Percentiles rank a stretch among this genome's conserved stretches.
phyloP scores from a whole-genome alignment of 1,139 yeast species.

The Suhomyces ambrosiae region DNA sequence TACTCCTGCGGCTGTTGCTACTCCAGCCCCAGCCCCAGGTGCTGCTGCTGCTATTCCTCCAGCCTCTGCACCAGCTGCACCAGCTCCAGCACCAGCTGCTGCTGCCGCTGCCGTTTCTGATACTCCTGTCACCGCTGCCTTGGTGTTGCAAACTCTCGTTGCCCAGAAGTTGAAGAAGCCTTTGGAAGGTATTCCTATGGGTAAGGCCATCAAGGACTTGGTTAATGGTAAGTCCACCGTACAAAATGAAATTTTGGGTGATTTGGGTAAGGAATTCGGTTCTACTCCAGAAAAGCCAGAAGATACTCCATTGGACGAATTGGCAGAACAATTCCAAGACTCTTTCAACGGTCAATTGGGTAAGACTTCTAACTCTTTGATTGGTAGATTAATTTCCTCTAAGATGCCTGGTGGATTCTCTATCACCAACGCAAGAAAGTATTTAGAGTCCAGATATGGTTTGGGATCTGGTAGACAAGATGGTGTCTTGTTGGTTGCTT shows the following conservation, averaged over 20 bases:
- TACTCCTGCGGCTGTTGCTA: slow-evolving; percentile 33
- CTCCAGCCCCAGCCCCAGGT: slow-evolving; percentile 31
- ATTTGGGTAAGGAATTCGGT: slow-evolving; percentile 96
- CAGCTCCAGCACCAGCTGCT: slow-evolving; percentile 56
- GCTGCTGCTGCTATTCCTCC: slow-evolving; percentile 49
- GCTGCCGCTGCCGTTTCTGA: slow-evolving; percentile 82
- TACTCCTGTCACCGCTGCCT: slow-evolving; percentile 82
- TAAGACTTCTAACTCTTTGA: slow-evolving; percentile 85
- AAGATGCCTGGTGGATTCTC: slow-evolving; percentile 99
- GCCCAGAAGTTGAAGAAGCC: slow-evolving; percentile 95
- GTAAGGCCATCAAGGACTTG: slow-evolving; percentile 93
- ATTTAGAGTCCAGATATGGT: slow-evolving; percentile 89
- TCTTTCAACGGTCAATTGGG: slow-evolving; percentile 86
- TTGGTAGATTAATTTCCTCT: slow-evolving; percentile 89
- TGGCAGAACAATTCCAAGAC: slow-evolving; percentile 94
- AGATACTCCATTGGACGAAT: slow-evolving; percentile 92
- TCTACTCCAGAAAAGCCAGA: slow-evolving; percentile 98
- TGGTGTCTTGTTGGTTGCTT: slow-evolving; percentile 76
- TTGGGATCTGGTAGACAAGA: slow-evolving; percentile 94
- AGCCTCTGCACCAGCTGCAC: slow-evolving; percentile 49
- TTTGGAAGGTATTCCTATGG: slow-evolving; percentile 79
- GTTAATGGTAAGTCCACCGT: slow-evolving; percentile 98
- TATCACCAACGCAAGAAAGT: slow-evolving; percentile 86
- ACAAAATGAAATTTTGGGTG: slow-evolving; percentile 97
- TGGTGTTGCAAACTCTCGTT: slow-evolving; percentile 83